Base-by-base conservation (phyloP, 2,329 filamentous ascomycete genomes). In the Epichloe amarillans region DNA sequence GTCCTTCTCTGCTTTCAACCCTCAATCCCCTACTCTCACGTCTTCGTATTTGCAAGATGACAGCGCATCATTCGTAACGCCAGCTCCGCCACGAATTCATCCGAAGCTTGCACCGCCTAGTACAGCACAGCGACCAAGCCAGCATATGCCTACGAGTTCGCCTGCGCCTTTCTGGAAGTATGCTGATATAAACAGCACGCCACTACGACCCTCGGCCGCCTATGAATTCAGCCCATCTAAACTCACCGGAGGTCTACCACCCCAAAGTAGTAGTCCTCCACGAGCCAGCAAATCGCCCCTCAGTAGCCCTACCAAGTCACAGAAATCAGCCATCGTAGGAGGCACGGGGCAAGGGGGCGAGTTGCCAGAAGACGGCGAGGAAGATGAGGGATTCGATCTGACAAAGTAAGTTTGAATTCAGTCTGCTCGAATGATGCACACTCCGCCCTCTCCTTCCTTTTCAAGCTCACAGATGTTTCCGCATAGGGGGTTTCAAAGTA, bases 141-240 rank as follows among this genome's bases (percentile, higher is more conserved):
- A 89, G 61, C 87, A 88, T 64, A 88, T 91, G 78, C 86, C 87
- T 36, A 89, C 88, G 44, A 88, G 84, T 58, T 89, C 85, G 35
- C 88, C 88, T 0, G 88, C 88, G 1, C 86, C 87, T 0, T 93
- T 94, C 66, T 94, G 88, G 88, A 89, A 87, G 64, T 93, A 86
- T 65, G 82, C 85, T 40, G 85, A 89, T 56, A 77, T 88, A 53
- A 78, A 79, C 26, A 87, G 82, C 65, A 90, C 86, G 2, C 86
- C 86, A 2, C 70, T 86, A 49, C 72, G 72, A 57, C 67, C 72
- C 14, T 58, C 67, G 4, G 60, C 65, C 0, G 64, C 69, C 4
- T 80, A 77, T 51, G 80, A 84, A 53, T 62, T 75, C 40, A 83
- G 80, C 58, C 81, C 81, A 2, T 74, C 73, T 7, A 82, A 82